phyloP scores from a whole-genome alignment of 2,329 filamentous ascomycete genomes.

The Ophiocordyceps polyrhachis-furcata region DNA sequence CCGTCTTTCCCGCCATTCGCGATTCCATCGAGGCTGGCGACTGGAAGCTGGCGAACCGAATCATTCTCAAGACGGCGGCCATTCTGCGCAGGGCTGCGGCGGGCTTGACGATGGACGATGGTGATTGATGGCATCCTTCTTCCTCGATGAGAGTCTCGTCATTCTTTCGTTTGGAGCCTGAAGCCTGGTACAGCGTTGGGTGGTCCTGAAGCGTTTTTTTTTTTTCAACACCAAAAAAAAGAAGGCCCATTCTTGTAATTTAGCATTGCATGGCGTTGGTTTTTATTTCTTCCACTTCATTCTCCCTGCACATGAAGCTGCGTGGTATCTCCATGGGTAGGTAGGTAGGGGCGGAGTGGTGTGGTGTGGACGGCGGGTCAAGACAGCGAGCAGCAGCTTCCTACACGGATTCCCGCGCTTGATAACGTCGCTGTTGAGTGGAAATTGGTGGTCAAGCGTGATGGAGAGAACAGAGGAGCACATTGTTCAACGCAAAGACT shows the following conservation, averaged over 20 bases:
- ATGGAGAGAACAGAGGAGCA: background rate
- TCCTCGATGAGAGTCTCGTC: too few species aligned
- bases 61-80: slow-evolving; percentile 52
- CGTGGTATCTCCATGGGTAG: too few species aligned
- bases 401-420: too few species aligned
- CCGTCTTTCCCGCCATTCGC: slow-evolving; percentile 50
- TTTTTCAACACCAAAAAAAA: too few species aligned
- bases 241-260: slow-evolving; percentile 1
- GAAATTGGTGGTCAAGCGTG: background rate
- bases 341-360: too few species aligned
- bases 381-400: too few species aligned
- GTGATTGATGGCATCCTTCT: too few species aligned
- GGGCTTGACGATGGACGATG: slow-evolving; percentile 12
- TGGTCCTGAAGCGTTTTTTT: background rate
- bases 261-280: slow-evolving; percentile 15
- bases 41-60: slow-evolving; percentile 47
- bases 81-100: slow-evolving; percentile 44
- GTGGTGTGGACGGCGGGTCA: too few species aligned
- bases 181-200: background rate
- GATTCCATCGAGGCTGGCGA: slow-evolving; percentile 58
- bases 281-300: too few species aligned
- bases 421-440: too few species aligned
- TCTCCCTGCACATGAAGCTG: too few species aligned
- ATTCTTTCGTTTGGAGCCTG: slow-evolving; percentile 2
- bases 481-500: background rate